A percentile compares a stretch with the other conserved stretches of the same genome.
These are phyloP conservation scores for sorghum (Sorghum bicolor) DNA, from an alignment of 176 grass and related monocot genomes.

Conservation along the genomic window DNA sequence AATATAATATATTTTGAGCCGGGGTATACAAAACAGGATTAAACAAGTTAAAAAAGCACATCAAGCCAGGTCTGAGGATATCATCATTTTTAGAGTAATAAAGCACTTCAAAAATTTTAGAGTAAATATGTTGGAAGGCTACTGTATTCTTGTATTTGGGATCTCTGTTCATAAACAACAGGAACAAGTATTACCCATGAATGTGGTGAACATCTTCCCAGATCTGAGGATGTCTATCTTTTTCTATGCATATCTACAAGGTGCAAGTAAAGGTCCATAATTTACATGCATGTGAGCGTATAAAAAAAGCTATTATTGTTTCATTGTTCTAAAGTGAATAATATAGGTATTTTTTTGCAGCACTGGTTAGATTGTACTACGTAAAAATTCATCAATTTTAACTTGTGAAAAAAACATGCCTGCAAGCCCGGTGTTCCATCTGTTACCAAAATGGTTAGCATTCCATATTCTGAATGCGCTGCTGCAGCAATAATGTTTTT, in stretches of 20 bases:
- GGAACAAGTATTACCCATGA: conserved; percentile 44
- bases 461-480: conserved; percentile 78
- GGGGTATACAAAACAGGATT: neutral
- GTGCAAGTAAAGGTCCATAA: neutral
- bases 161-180: neutral
- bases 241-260: conserved; percentile 81
- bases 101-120: neutral
- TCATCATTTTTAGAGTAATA: no score
- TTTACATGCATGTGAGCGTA: neutral
- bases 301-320: neutral
- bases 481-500: conserved; percentile 52
- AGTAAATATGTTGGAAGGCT: neutral
- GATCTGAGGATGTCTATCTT: conserved; percentile 58
- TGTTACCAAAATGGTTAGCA: conserved; percentile 55
- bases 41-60: neutral
- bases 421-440: conserved; percentile 78
- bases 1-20: neutral
- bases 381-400: neutral
- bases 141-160: neutral
- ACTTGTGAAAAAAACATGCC: conserved; percentile 1
- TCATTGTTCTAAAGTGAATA: neutral
- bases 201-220: conserved; percentile 78
- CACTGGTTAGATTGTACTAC: neutral
- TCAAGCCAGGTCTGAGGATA: no score
- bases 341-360: neutral